Evolutionary conservation across 495 filamentous ascomycete genomes (phyloP), one percentile per base, ranked within the genome.

Genomic region (Annulohypoxylon bovei): DNA sequence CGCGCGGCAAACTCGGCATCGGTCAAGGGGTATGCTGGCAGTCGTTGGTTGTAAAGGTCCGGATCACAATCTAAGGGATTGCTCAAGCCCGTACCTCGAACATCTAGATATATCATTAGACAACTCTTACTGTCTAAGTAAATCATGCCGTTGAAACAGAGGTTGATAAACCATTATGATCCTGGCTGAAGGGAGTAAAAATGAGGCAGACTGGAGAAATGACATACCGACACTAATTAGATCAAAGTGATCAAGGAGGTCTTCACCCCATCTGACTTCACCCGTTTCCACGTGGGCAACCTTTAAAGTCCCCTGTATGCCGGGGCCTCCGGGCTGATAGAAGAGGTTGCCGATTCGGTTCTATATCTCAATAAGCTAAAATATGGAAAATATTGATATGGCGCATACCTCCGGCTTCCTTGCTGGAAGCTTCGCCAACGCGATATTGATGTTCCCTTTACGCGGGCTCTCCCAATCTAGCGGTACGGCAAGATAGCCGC

Each of bases 11-110:
- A 77, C 22, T 47, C 52, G 4, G 58, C 71, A 11, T 61, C 37
- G 39, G 60, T 61, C 22, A 25, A 65, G 20, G 75, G 70, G 56
- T 69, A 74, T 6, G n/a, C 8, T 18, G 59, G 18, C 0, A 72
- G 66, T 1, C 63, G 68, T 30, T 67, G 33, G 35, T 78, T 78
- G 20, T 67, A 78, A 23, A 75, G 61, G 12, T 70, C 55, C 1
- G 65, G 70, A 39, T 81, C 75, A 52, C 79, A 81, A 44, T 68
- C 44, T 40, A 81, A 56, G 2, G 67, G 72, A 8, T 66, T 68
- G 63, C 78, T 81, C 18, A 69, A 37, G 6, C 75, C 79, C 1
- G 62, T 49, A 40, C 71, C 71, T 25, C 66, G 66, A 22, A 40
- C 18, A 42, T 69, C 55, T 44, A 20, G 55, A 30, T 0, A 20